These are phyloP conservation scores for Plectosphaerella sp. DNA, from an alignment of 2,329 filamentous ascomycete genomes.

Conservation along the genomic window DNA sequence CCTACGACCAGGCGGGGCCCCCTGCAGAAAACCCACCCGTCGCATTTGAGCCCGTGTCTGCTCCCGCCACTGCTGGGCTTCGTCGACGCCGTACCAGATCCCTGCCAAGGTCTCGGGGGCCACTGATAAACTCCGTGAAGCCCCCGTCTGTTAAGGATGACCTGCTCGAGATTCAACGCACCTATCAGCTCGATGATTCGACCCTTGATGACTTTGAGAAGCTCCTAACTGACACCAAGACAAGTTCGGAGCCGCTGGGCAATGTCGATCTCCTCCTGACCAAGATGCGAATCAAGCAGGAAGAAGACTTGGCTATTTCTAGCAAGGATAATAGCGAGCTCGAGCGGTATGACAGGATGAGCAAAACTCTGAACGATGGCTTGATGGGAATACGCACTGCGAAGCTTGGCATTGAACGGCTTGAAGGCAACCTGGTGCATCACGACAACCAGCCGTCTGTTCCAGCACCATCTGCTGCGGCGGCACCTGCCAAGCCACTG, in stretches of 20 bases:
- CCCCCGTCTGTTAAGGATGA: conserved; percentile 53
- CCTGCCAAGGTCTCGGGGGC: conserved; percentile 36
- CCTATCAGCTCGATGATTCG: conserved; percentile 53
- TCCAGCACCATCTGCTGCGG: background rate
- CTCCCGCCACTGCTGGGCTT: background rate
- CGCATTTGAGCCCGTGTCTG: background rate
- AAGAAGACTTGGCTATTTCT: conserved; percentile 7
- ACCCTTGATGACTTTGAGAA: conserved; percentile 55
- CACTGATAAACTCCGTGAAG: conserved; percentile 48
- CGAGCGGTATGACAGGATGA: conserved; percentile 44
- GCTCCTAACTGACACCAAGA: conserved; percentile 25
- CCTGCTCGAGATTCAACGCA: conserved; percentile 45
- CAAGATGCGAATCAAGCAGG: conserved; percentile 11
- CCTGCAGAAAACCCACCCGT: background rate
- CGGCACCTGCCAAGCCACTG: background rate
- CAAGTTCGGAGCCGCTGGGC: conserved; percentile 3
- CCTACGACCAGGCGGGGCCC: conserved; percentile 15
- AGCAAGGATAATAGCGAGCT: conserved; percentile 32
- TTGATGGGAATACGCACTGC: conserved; percentile 48
- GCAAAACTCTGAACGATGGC: conserved; percentile 45
- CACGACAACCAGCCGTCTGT: conserved; percentile 20
- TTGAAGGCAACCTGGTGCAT: conserved; percentile 47
- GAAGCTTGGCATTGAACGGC: conserved; percentile 53
- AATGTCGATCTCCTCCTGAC: conserved; percentile 13
- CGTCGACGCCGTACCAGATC: conserved; percentile 28